Evolutionary conservation across 192 early-diverging fungal species (phyloP).

Genomic region (Nowakowskiella sp.): DNA sequence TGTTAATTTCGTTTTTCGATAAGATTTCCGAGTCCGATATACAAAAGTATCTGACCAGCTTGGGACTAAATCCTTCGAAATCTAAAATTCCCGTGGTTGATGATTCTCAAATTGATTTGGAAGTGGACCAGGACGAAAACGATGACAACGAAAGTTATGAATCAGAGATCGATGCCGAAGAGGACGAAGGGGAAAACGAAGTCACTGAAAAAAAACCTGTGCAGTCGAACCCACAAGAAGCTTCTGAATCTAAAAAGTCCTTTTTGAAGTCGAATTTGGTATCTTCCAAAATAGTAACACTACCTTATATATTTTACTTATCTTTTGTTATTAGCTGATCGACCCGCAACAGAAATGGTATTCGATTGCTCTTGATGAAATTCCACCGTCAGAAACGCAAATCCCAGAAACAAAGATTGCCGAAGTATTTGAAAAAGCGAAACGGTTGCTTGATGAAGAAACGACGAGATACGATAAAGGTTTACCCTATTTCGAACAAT

Average conservation of each 20-base stretch:
- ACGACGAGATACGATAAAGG: conserved; percentile 46
- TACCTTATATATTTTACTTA: too few species aligned
- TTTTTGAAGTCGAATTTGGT: too few species aligned
- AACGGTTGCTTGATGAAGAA: conserved; percentile 57
- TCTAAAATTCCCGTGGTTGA: too few species aligned
- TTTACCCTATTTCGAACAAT: conserved; percentile 11
- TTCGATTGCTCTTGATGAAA: background rate
- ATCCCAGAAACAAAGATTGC: background rate
- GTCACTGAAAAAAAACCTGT: conserved; percentile 8
- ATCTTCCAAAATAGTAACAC: too few species aligned
- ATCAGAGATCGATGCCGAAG: conserved; percentile 24
- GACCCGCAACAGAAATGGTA: conserved; percentile 8
- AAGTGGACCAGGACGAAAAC: conserved; percentile 4
- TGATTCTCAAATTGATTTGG: background rate
- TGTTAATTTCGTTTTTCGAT: conserved; percentile 1
- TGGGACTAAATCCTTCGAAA: background rate
- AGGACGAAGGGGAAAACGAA: conserved; percentile 16
- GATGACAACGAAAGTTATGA: conserved; percentile 17
- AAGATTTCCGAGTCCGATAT: background rate
- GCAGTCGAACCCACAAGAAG: conserved; percentile 1
- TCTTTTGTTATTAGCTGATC: conserved; percentile 7
- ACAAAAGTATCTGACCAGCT: background rate
- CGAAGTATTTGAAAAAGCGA: conserved; percentile 39
- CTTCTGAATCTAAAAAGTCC: conserved; percentile 10
- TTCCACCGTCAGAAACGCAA: background rate